Evolutionary conservation across 768 basidiomycete genomes (phyloP).

Genomic region (Boletus coccyginus): DNA sequence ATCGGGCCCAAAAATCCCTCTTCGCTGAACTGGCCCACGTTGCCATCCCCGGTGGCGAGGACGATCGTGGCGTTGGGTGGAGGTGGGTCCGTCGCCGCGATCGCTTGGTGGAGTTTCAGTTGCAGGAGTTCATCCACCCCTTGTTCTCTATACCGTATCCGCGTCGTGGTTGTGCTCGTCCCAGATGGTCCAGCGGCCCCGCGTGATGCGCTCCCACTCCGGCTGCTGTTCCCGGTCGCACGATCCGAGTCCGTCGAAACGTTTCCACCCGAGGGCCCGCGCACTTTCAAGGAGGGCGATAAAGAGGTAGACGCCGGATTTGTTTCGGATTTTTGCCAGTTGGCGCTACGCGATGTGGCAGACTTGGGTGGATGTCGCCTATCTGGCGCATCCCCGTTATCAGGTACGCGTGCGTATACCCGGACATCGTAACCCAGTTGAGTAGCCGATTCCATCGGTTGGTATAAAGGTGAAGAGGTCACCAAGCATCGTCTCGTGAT

Average conservation of each 20-base stretch:
- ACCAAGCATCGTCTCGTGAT: constrained; percentile 74
- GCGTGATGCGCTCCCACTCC: constrained; percentile 8
- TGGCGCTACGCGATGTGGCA: constrained; percentile 9
- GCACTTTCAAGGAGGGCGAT: constrained; percentile 3
- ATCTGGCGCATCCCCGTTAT: constrained; percentile 61
- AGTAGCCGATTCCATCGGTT: constrained; percentile 71
- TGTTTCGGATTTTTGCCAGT: constrained; percentile 24
- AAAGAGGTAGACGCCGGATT: neutral
- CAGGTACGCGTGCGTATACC: constrained; percentile 69
- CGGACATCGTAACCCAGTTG: constrained; percentile 73
- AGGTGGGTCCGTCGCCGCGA: constrained; percentile 67
- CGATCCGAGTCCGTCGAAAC: constrained; percentile 28
- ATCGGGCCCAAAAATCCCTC: constrained; percentile 92
- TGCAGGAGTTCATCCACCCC: constrained; percentile 95
- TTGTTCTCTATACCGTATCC: constrained; percentile 78
- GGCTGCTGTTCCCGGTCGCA: neutral
- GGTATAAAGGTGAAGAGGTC: constrained; percentile 81
- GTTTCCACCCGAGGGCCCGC: constrained; percentile 21
- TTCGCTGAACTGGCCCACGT: constrained; percentile 88
- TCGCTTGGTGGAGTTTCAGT: constrained; percentile 85
- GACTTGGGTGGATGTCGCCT: constrained; percentile 30
- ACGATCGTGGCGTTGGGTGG: constrained; percentile 75
- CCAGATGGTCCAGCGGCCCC: constrained; percentile 17
- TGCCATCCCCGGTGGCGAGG: constrained; percentile 92
- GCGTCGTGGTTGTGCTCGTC: constrained; percentile 24